Percentiles rank a stretch among this genome's conserved stretches.
phyloP scores from a whole-genome alignment of 345 rosid species.

The Melastoma malabathricum region DNA sequence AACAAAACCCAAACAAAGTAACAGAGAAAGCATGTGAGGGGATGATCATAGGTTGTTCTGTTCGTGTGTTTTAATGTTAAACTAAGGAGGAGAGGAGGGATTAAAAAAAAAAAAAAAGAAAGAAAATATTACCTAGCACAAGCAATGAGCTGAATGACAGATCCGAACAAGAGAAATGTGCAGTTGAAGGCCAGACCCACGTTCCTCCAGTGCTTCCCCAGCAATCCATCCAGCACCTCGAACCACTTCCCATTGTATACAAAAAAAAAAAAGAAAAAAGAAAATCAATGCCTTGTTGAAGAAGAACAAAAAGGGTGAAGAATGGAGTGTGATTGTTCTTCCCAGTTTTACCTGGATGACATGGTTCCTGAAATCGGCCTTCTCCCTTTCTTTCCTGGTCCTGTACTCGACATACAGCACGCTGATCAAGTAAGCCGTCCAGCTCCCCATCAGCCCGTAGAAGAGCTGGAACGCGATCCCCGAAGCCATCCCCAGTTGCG shows the following conservation, averaged over 20 bases:
- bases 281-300: background rate
- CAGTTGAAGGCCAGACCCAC: constrained; percentile 98
- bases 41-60: no score
- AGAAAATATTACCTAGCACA: constrained; percentile 69
- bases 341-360: constrained; percentile 62
- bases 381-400: constrained; percentile 89
- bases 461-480: constrained; percentile 91
- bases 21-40: background rate
- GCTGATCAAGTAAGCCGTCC: constrained; percentile 97
- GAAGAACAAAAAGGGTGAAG: background rate
- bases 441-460: constrained; percentile 84
- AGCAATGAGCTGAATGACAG: constrained; percentile 98
- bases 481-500: constrained; percentile 95
- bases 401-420: constrained; percentile 91
- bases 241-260: constrained; percentile 47
- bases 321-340: background rate
- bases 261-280: background rate
- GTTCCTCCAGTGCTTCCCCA: constrained; percentile 97
- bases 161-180: constrained; percentile 98
- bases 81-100: constrained; percentile 3
- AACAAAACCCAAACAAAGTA: background rate
- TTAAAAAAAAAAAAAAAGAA: background rate
- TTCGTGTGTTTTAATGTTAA: background rate
- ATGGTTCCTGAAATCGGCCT: constrained; percentile 94
- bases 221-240: constrained; percentile 96